Base-by-base conservation (phyloP, 176 grass and related monocot genomes). In the Carex kokanica region DNA sequence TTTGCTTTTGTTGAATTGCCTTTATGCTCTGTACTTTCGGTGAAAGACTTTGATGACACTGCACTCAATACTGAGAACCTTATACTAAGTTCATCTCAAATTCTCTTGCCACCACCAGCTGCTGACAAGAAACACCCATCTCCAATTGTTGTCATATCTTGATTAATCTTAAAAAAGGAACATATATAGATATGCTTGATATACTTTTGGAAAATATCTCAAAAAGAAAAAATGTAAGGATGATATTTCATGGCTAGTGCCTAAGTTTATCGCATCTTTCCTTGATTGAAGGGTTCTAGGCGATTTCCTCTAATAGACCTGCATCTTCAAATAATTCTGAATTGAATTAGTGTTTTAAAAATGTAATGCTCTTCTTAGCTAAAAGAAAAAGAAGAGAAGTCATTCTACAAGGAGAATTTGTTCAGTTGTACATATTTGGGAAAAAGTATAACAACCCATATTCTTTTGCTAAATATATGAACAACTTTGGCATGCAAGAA, bases 1-100 rank as follows among this genome's bases (percentile, higher is more conserved):
- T 52, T 75, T 54, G 10, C 45, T 29, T 75, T 75, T 18, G 21
- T 17, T 21, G 18, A 71, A 71, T n/a, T 5, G 18, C 13, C 12
- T 55, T 54, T 55, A 31, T 55, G 24, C 73, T 77, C 23, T 77
- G 13, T 25, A 10, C 73, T 77, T 77, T 77, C 73, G 49, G 73
- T 77, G 8, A 77, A 54, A 31, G 45, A 16, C 45, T 32, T 55
- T 9, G 72, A 77, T 55, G 38, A 14, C 73, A 55, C 47, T 55
- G 24, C 6, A 7, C 38, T 5, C 47, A 77, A 15, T 29, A 55
- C 73, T 18, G 24, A 77, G 17, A 71, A 20, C 45, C 14, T 54
- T 54, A 29, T 7, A 17, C 24, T 54, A 38, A 43, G 17, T 40
- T 70, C 15, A 53, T 55, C 45, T 77, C 21, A 77, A 77, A 73